Base-by-base conservation (phyloP, 2,329 filamentous ascomycete genomes). In the Aspergillus vadensis region DNA sequence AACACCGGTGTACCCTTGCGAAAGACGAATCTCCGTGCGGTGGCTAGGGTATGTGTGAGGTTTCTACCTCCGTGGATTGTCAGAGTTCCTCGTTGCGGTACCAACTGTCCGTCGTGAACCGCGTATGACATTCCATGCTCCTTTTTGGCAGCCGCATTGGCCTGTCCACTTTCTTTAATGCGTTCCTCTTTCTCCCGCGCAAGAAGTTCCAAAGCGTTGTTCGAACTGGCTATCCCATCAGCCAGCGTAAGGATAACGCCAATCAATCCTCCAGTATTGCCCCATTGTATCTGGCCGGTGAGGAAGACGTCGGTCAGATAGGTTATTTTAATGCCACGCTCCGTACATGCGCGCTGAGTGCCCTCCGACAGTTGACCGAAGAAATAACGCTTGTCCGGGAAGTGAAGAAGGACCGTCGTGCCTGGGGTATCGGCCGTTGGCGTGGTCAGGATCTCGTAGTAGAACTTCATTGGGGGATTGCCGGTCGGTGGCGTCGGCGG, bases 351-450 rank as follows among this genome's bases (percentile, higher is more conserved):
- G 59, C 95, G 85, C 79, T 98, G 95, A 0, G 90, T 90, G 15
- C 94, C 95, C 76, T 99, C 95, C 9, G 87, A 80, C 15, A 94
- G 75, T 69, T 90, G 88, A 19, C 95, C 95, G 70, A 99, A 90
- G 15, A 97, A 68, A 76, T 99, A 99, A 59, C 91, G 85, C 69
- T 89, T 88, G 69, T 87, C 85, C 68, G 94, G 91, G 71, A 92
- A 93, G 72, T 94, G 88, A 6, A 99, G 81, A 39, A 92, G 74
- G 32, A 98, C 75, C 53, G 86, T 85, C 2, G 91, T 91, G 57
- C 94, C 94, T 1, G 88, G 86, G 19, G 92, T 97, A 77, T 99
- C 95, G 61, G 89, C 89, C 66, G 94, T 95, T 14, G 94, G 94
- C 61, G 90, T 90, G 17, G 88, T 90, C 63, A 94, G 76, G 69